Base-by-base conservation (phyloP, 2,329 filamentous ascomycete species). In the Penicillium vulpinum region DNA sequence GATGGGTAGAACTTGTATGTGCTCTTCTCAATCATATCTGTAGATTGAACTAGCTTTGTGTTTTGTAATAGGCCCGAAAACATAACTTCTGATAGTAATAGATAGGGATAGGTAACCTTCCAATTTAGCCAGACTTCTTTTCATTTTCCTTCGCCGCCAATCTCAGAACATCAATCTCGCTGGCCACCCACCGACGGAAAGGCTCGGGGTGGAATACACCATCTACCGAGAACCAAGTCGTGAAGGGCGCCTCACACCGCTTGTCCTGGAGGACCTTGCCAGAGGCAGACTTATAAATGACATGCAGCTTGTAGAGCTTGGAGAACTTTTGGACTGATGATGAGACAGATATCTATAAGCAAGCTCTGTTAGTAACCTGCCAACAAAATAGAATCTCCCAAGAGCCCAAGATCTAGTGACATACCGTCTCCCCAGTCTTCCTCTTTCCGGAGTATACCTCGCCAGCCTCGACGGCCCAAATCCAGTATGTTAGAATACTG, bases 401-500 rank as follows among this genome's bases (percentile, higher is more conserved):
- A 39, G 16, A 50, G 31, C 33, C 26, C 59, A 56, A 31, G 24
- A 31, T 22, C 18, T 35, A 38, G 48, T 13, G 35, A 64, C 75
- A 61, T 75, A 79, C 76, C 67, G 89, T 85, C 79, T 85, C 87
- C 36, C 86, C 84, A 8, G 90, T 90, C 15, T 85, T 83, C 52
- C 80, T 80, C 13, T 85, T 85, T 0, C 93, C 94, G 54, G 88
- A 83, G 72, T 97, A 99, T 10, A 97, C 83, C 33, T 86, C 83
- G 0, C 90, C 88, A 64, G 87, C 88, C 80, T 99, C 94, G 24
- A 94, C 88, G 24, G 83, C 82, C 82, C 86, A 89, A 57, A 95
- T 85, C 94, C 94, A 99, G 67, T 86, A 84, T 36, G 90, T 92
- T 66, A 97, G 83, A 2, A 83, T 80, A 29, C 83, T 82, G 72